These are phyloP conservation scores for Collybia sordida DNA, from an alignment of 768 basidiomycete species.

Conservation along the genomic window DNA sequence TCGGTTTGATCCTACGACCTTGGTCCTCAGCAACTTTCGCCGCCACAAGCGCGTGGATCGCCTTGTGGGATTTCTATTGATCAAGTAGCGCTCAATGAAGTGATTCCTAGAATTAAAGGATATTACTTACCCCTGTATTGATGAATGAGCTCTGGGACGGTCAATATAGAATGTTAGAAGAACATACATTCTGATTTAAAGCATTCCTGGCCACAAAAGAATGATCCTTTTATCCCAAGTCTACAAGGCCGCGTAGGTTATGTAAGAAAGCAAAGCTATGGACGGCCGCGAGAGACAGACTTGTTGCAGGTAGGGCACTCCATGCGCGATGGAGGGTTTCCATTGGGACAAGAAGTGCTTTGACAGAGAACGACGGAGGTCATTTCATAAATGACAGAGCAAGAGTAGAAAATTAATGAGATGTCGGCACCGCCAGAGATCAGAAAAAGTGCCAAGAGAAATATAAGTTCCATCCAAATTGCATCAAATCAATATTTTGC, in stretches of 20 bases:
- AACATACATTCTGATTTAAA: slow-evolving; percentile 92
- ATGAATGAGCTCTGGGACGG: slow-evolving; percentile 1
- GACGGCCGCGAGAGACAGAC: slow-evolving; percentile 41
- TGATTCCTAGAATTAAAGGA: neutral
- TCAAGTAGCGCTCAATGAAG: neutral
- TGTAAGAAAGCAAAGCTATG: slow-evolving; percentile 10
- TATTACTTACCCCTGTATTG: slow-evolving; percentile 23
- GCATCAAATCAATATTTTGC: too few relatives aligned
- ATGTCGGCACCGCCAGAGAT: neutral
- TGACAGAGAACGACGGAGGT: slow-evolving; percentile 52
- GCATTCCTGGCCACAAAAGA: slow-evolving; percentile 94
- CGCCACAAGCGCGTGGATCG: slow-evolving; percentile 63
- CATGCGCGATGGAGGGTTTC: slow-evolving; percentile 80
- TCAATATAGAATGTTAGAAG: neutral
- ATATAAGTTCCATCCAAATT: too few relatives aligned
- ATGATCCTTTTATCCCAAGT: slow-evolving; percentile 79
- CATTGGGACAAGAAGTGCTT: slow-evolving; percentile 70
- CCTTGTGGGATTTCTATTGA: slow-evolving; percentile 77
- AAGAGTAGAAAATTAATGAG: neutral
- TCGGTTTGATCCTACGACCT: slow-evolving; percentile 20
- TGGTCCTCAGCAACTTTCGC: slow-evolving; percentile 17
- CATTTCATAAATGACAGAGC: slow-evolving; percentile 7
- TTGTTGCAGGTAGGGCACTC: slow-evolving; percentile 96
- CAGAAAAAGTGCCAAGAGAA: neutral
- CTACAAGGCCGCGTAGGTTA: slow-evolving; percentile 32